Percentiles rank a stretch among this genome's conserved stretches.
These are phyloP conservation scores for Blastosporella zonata DNA, from an alignment of 1,284 basidiomycete genomes.

Conservation along the genomic window DNA sequence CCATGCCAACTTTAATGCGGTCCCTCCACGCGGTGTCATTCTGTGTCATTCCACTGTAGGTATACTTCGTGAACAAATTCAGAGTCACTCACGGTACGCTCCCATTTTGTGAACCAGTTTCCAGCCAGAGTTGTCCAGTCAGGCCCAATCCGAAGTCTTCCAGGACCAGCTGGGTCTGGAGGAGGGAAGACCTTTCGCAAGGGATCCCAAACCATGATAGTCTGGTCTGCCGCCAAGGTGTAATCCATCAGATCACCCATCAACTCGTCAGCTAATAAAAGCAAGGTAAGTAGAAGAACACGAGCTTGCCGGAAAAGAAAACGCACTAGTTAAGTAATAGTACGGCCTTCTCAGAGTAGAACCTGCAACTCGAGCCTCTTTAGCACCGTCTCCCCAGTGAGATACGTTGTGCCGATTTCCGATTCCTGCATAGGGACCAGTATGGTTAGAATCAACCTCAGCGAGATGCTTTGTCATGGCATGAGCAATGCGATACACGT, in stretches of 20 bases:
- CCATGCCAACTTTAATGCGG: slow-evolving; percentile 40
- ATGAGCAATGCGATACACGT: slow-evolving; percentile 37
- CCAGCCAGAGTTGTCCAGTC: slow-evolving; percentile 42
- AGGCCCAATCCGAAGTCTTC: slow-evolving; percentile 38
- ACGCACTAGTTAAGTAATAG: slow-evolving; percentile 37
- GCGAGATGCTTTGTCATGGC: slow-evolving; percentile 41
- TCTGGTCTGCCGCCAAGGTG: slow-evolving; percentile 37
- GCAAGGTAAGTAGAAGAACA: neutral
- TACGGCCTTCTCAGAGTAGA: slow-evolving; percentile 37
- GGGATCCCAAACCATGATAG: slow-evolving; percentile 42
- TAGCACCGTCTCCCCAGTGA: slow-evolving; percentile 45
- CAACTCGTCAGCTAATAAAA: slow-evolving; percentile 34
- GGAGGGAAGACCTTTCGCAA: slow-evolving; percentile 38
- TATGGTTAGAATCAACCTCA: slow-evolving; percentile 41
- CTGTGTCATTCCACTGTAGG: slow-evolving; percentile 14
- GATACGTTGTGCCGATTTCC: slow-evolving; percentile 41
- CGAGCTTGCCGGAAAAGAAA: neutral
- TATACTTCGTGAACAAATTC: neutral
- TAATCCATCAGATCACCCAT: slow-evolving; percentile 42
- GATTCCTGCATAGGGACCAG: slow-evolving; percentile 38
- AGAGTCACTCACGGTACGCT: slow-evolving; percentile 31
- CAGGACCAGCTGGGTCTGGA: slow-evolving; percentile 35
- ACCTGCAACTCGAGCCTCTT: slow-evolving; percentile 39
- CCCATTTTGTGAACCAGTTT: slow-evolving; percentile 46
- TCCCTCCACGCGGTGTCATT: slow-evolving; percentile 38